These are phyloP conservation scores for Dactylellina parvicollis DNA, from an alignment of 2,329 filamentous ascomycete genomes.

Conservation along the genomic window DNA sequence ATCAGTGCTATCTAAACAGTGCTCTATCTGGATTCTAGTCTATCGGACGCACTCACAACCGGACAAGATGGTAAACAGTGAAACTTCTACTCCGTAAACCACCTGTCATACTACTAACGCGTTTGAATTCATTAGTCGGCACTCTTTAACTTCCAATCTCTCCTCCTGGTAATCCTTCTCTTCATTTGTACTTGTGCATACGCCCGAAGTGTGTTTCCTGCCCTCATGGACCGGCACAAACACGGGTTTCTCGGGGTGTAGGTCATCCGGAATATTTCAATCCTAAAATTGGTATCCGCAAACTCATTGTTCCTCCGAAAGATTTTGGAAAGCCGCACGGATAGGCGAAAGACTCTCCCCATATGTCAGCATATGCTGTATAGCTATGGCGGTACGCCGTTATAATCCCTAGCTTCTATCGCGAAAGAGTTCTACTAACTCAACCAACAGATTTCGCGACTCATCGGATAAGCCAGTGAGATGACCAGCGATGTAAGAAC, in stretches of 20 bases:
- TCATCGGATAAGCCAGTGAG: conserved; percentile 53
- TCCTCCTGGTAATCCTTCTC: conserved; percentile 91
- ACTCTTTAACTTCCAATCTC: conserved; percentile 98
- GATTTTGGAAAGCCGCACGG: conserved; percentile 92
- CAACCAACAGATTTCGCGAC: conserved; percentile 35
- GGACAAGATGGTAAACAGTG: neutral
- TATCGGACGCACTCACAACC: neutral
- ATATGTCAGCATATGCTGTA: conserved; percentile 92
- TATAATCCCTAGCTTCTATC: neutral
- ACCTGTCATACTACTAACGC: too few relatives aligned
- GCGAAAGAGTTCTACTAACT: neutral
- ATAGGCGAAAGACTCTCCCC: conserved; percentile 93
- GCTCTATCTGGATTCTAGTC: too few relatives aligned
- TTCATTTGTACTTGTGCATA: conserved; percentile 97
- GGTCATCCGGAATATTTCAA: conserved; percentile 31
- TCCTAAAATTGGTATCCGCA: conserved; percentile 2
- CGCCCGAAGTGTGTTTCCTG: conserved; percentile 86
- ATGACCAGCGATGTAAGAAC: too few relatives aligned
- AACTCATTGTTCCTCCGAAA: conserved; percentile 4
- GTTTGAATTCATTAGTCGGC: conserved; percentile 73
- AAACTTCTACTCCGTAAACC: too few relatives aligned
- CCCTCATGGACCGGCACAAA: conserved; percentile 91
- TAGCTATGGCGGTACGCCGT: conserved; percentile 86
- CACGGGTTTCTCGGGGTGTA: conserved; percentile 72
- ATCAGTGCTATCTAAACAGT: too few relatives aligned